phyloP scores from a whole-genome alignment of 1,139 yeast genomes.

The Yamadazyma epiphylla region DNA sequence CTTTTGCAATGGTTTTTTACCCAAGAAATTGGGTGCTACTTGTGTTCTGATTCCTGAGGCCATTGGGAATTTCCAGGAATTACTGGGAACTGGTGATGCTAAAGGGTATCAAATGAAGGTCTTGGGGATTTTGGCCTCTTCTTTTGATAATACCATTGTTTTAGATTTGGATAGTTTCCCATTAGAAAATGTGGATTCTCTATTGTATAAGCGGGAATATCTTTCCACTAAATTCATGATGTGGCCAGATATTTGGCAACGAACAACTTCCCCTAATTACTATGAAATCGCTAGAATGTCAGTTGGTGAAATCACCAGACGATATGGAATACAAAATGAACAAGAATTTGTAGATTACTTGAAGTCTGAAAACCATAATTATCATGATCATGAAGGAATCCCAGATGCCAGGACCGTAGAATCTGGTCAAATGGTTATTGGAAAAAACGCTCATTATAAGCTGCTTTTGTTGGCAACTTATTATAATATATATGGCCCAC shows the following conservation, averaged over 20 bases:
- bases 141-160: constrained; percentile 31
- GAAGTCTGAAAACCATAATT: constrained; percentile 15
- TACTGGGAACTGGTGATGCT: too few species aligned
- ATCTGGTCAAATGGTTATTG: constrained; percentile 42
- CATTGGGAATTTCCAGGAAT: constrained; percentile 12
- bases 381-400: constrained; percentile 31
- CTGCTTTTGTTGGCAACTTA: constrained; percentile 51
- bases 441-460: constrained; percentile 46
- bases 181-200: constrained; percentile 26
- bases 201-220: constrained; percentile 24
- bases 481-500: constrained; percentile 48
- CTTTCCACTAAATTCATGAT: constrained; percentile 26
- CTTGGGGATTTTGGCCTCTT: constrained; percentile 29
- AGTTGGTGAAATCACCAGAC: constrained; percentile 25
- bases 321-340: constrained; percentile 30
- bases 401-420: constrained; percentile 29
- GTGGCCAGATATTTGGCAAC: constrained; percentile 41
- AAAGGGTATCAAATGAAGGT: constrained; percentile 29
- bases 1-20: constrained; percentile 28
- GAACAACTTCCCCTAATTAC: constrained; percentile 30
- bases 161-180: constrained; percentile 37
- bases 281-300: constrained; percentile 31
- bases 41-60: constrained; percentile 28
- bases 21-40: constrained; percentile 23
- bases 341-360: constrained; percentile 18